phyloP scores from a whole-genome alignment of 2,329 filamentous ascomycete species.

The Aspergillus jensenii region DNA sequence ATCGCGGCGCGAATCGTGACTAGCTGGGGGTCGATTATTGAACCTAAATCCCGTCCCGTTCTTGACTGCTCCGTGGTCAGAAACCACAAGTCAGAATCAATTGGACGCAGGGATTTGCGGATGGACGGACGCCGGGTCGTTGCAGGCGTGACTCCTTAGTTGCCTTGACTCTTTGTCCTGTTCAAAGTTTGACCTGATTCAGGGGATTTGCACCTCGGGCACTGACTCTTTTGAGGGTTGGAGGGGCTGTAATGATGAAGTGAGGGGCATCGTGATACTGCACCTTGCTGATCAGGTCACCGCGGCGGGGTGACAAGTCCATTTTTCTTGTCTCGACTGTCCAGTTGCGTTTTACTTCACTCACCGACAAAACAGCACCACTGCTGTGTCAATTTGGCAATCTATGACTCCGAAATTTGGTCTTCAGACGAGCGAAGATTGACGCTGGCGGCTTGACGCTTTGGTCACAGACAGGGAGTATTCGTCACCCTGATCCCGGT shows the following conservation, averaged over 20 bases:
- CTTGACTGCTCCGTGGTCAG: not conserved
- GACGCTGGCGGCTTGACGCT: not conserved
- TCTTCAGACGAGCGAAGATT: not conserved
- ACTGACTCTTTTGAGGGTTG: not conserved
- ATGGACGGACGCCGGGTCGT: not conserved
- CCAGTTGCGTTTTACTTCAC: not conserved
- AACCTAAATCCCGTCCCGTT: slow-evolving; percentile 5
- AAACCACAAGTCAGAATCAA: not conserved
- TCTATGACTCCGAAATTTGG: not conserved
- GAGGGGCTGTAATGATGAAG: not conserved
- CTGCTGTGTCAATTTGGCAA: not conserved
- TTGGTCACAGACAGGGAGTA: not conserved
- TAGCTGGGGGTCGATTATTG: not conserved
- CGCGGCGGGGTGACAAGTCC: not conserved
- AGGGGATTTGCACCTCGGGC: not conserved
- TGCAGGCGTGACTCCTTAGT: not conserved
- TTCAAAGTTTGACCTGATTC: slow-evolving; percentile 1
- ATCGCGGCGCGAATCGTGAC: too few species aligned
- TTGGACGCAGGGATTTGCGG: not conserved
- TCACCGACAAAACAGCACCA: not conserved
- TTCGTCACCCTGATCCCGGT: slow-evolving; percentile 1
- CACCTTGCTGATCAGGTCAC: slow-evolving; percentile 1
- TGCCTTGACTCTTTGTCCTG: not conserved
- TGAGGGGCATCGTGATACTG: not conserved
- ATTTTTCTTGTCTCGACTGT: not conserved